Evolutionary conservation across 192 early-diverging fungal genomes (phyloP), one percentile per base, ranked within the genome.

Genomic region (Coemansia sp.): DNA sequence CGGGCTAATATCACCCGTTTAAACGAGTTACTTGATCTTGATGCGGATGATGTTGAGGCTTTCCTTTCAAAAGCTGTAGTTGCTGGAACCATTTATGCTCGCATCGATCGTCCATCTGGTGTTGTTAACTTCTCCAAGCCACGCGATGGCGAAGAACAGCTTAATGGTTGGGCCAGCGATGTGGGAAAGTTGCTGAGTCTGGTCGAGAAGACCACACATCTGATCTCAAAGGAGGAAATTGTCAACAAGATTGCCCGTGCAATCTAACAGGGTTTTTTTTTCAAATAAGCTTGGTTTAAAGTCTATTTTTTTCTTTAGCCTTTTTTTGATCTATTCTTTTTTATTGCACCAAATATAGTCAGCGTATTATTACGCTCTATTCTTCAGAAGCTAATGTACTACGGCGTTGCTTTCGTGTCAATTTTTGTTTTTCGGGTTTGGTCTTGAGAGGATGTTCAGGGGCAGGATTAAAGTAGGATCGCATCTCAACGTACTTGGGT

Each of bases 41-140:
- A 84, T 8, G 83, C 75, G 46, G 80, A 92, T 85, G 94, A 95
- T 31, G 86, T 93, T 19, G 96, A 99, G 82, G 87, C 89, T 54
- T 96, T 94, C 66, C 67, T 99, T 61, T 94, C 97, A 17, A 92
- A 93, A 64, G 84, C 97, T 32, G 96, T 99, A 17, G 93, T 95
- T 6, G 88, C 85, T 29, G 96, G 96, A 79, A 97, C 96, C 5
- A 94, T 99, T 65, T 93, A 93, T 84, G 97, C 97, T 9, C 87
- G 91, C 59, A 94, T 99, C 78, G 95, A 99, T 75, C 85, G 97
- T 23, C 93, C 94, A 4, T 88, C 91, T 1, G 95, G 95, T 21
- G 80, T 96, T 56, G 90, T 98, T 20, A 88, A 85, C 63, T 99
- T 99, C 85, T 87, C 88, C 31, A 84, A 86, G 33, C 87, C 88